Evolutionary conservation across 306 rosid species (phyloP).

Genomic region (Mimosa bimucronata): DNA sequence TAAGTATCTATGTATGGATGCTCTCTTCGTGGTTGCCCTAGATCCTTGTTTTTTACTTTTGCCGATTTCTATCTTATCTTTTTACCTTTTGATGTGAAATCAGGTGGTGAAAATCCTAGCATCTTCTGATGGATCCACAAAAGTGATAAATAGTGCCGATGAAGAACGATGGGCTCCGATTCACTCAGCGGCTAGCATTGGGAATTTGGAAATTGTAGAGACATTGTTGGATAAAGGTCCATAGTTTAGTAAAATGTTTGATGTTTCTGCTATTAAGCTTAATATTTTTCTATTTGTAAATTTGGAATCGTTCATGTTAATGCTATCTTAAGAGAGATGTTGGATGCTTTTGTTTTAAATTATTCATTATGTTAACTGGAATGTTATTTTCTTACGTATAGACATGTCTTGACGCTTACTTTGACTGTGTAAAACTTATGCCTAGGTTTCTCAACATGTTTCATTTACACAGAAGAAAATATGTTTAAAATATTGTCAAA

Average conservation of each 20-base stretch:
- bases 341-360: background rate
- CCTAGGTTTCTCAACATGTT: constrained; percentile 1
- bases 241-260: background rate
- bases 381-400: background rate
- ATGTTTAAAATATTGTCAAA: constrained; percentile 17
- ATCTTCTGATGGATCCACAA: constrained; percentile 54
- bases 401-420: background rate
- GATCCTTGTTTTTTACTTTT: background rate
- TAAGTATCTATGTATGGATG: constrained; percentile 20
- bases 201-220: constrained; percentile 62
- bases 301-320: background rate
- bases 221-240: constrained; percentile 64
- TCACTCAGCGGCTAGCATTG: constrained; percentile 92
- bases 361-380: background rate
- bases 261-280: constrained; percentile 2
- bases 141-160: constrained; percentile 66
- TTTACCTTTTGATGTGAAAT: background rate
- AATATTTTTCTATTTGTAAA: background rate
- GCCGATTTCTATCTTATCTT: background rate
- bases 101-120: constrained; percentile 67
- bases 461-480: constrained; percentile 7
- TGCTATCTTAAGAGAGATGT: background rate
- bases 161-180: constrained; percentile 97
- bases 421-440: background rate
- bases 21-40: background rate